phyloP scores from a whole-genome alignment of 2,329 filamentous ascomycete species.

The Claviceps digitariae region DNA sequence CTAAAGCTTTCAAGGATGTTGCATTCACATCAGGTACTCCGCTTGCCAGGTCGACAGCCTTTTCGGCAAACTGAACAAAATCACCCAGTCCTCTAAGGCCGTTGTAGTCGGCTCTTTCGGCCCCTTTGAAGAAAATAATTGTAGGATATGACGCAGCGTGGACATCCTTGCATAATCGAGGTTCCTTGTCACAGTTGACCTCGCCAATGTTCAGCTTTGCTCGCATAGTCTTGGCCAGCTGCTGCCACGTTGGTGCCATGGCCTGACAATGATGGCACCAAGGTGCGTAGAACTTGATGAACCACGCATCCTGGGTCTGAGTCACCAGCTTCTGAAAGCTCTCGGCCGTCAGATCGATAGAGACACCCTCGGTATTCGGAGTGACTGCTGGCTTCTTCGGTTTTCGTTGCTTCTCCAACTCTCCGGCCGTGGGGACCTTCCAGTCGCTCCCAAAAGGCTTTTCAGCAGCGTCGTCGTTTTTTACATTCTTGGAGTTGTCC shows the following conservation, averaged over 20 bases:
- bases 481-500: slow-evolving; percentile 12
- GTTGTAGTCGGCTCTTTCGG: slow-evolving; percentile 84
- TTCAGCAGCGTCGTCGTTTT: slow-evolving; percentile 1
- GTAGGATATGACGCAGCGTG: slow-evolving; percentile 71
- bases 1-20: slow-evolving; percentile 62
- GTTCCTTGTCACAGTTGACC: slow-evolving; percentile 84
- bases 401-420: slow-evolving; percentile 20
- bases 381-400: slow-evolving; percentile 36
- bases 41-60: slow-evolving; percentile 62
- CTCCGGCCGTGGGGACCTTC: slow-evolving; percentile 17
- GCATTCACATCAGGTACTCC: slow-evolving; percentile 74
- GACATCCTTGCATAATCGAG: slow-evolving; percentile 84
- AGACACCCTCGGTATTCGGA: slow-evolving; percentile 64
- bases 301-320: slow-evolving; percentile 83
- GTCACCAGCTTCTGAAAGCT: slow-evolving; percentile 79
- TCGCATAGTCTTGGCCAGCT: slow-evolving; percentile 84
- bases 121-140: slow-evolving; percentile 82
- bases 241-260: slow-evolving; percentile 78
- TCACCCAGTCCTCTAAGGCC: slow-evolving; percentile 87
- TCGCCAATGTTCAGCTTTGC: slow-evolving; percentile 84
- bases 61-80: slow-evolving; percentile 73
- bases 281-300: slow-evolving; percentile 96
- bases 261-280: slow-evolving; percentile 96
- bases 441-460: slow-evolving; percentile 17
- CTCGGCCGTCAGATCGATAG: slow-evolving; percentile 64